These are phyloP conservation scores for Akanthomyces lecanii DNA, from an alignment of 2,329 filamentous ascomycete genomes.

Conservation along the genomic window DNA sequence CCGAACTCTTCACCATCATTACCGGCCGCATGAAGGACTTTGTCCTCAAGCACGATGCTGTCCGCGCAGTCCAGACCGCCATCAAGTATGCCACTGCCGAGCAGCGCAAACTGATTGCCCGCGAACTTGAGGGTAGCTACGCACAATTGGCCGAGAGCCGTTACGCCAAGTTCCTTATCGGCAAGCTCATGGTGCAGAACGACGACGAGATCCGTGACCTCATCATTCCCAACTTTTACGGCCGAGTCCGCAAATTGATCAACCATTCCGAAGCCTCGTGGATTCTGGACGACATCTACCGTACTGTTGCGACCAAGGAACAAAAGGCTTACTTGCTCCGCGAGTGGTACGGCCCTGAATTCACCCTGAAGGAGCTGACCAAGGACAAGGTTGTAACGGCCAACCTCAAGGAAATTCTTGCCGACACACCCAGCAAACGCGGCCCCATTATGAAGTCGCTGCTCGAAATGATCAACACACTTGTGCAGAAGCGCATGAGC, in stretches of 20 bases:
- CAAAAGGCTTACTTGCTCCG: slow-evolving; percentile 82
- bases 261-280: slow-evolving; percentile 95
- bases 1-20: slow-evolving; percentile 87
- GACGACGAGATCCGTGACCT: slow-evolving; percentile 81
- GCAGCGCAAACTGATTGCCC: slow-evolving; percentile 81
- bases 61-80: slow-evolving; percentile 93
- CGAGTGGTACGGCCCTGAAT: slow-evolving; percentile 97
- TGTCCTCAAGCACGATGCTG: slow-evolving; percentile 96
- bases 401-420: slow-evolving; percentile 72
- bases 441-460: slow-evolving; percentile 82
- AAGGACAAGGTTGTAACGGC: slow-evolving; percentile 54
- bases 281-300: slow-evolving; percentile 97
- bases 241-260: slow-evolving; percentile 86
- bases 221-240: slow-evolving; percentile 92
- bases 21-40: slow-evolving; percentile 91
- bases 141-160: slow-evolving; percentile 83
- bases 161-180: slow-evolving; percentile 96
- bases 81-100: slow-evolving; percentile 89
- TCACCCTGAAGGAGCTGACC: slow-evolving; percentile 66
- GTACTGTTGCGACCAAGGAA: slow-evolving; percentile 75
- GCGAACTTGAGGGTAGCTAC: slow-evolving; percentile 81
- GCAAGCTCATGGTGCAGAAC: slow-evolving; percentile 90
- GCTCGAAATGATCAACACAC: slow-evolving; percentile 79
- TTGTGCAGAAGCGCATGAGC: slow-evolving; percentile 94
- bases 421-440: slow-evolving; percentile 77